phyloP scores from a whole-genome alignment of 768 basidiomycete genomes.

The Boletus rubescentipes region DNA sequence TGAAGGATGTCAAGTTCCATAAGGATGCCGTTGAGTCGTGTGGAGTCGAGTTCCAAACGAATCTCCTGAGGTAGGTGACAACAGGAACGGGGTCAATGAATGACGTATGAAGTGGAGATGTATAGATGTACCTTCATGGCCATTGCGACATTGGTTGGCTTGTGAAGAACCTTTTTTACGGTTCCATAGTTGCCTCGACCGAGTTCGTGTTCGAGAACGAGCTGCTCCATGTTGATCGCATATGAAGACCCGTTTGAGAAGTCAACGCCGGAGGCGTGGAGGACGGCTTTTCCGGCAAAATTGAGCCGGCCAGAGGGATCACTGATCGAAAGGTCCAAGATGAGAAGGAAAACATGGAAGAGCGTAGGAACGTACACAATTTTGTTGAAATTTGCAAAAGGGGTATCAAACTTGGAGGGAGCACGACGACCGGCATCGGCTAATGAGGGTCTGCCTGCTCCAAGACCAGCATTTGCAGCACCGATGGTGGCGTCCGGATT shows the following conservation, averaged over 20 bases:
- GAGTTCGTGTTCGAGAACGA: slow-evolving; percentile 88
- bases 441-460: slow-evolving; percentile 60
- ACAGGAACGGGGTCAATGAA: slow-evolving; percentile 2
- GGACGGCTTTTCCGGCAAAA: slow-evolving; percentile 89
- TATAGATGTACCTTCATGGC: slow-evolving; percentile 85
- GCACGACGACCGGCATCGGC: slow-evolving; percentile 39
- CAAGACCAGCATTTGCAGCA: slow-evolving; percentile 66
- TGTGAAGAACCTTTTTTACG: slow-evolving; percentile 93
- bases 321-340: slow-evolving; percentile 38
- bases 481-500: slow-evolving; percentile 49
- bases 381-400: slow-evolving; percentile 90
- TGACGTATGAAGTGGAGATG: slow-evolving; percentile 9
- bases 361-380: slow-evolving; percentile 70
- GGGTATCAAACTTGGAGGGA: slow-evolving; percentile 56
- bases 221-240: slow-evolving; percentile 91
- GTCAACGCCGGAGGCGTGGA: slow-evolving; percentile 85
- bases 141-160: slow-evolving; percentile 93
- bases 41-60: slow-evolving; percentile 89
- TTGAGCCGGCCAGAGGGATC: slow-evolving; percentile 96
- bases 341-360: slow-evolving; percentile 5
- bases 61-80: slow-evolving; percentile 71
- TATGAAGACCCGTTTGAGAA: slow-evolving; percentile 91
- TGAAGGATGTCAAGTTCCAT: slow-evolving; percentile 99
- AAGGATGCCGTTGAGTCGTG: slow-evolving; percentile 92
- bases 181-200: slow-evolving; percentile 98